Evolutionary conservation across 805 yeast species (phyloP).

Genomic region (Wickerhamomyces hampshirensis): DNA sequence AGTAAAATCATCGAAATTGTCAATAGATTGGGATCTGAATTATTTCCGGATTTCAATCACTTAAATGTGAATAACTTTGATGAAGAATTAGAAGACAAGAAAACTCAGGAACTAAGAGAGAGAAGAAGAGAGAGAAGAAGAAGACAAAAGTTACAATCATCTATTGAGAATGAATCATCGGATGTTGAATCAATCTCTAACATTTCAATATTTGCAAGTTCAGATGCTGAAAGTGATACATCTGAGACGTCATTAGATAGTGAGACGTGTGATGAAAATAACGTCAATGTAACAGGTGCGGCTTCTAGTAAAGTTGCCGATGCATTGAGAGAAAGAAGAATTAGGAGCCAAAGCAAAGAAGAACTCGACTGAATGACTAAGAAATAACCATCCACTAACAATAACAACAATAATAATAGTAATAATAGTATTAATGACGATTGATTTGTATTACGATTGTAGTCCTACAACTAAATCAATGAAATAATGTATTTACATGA

Average conservation of each 20-base stretch:
- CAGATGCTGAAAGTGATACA: slow-evolving; percentile 27
- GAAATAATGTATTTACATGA: too few relatives aligned
- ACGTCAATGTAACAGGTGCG: slow-evolving; percentile 19
- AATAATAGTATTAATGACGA: not conserved
- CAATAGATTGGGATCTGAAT: slow-evolving; percentile 74
- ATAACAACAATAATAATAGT: not conserved
- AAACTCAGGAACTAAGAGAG: slow-evolving; percentile 32
- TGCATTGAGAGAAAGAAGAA: slow-evolving; percentile 27
- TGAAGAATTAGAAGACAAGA: slow-evolving; percentile 31
- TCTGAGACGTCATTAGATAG: slow-evolving; percentile 27
- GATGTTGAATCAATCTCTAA: slow-evolving; percentile 41
- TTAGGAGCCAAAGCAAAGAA: not conserved
- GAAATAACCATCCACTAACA: not conserved
- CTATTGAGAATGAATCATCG: slow-evolving; percentile 22
- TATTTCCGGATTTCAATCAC: slow-evolving; percentile 79
- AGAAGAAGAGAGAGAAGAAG: slow-evolving; percentile 29
- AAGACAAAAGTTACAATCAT: slow-evolving; percentile 10
- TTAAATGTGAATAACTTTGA: slow-evolving; percentile 24
- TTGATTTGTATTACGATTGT: not conserved
- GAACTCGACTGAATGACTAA: not conserved
- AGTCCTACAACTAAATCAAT: too few relatives aligned
- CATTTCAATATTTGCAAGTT: slow-evolving; percentile 38
- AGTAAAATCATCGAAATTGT: slow-evolving; percentile 74
- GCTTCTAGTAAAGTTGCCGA: slow-evolving; percentile 21
- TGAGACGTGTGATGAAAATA: slow-evolving; percentile 8